Base-by-base conservation (phyloP, 2,329 filamentous ascomycete genomes). In the Aspergillus oerlinghausenensis region DNA sequence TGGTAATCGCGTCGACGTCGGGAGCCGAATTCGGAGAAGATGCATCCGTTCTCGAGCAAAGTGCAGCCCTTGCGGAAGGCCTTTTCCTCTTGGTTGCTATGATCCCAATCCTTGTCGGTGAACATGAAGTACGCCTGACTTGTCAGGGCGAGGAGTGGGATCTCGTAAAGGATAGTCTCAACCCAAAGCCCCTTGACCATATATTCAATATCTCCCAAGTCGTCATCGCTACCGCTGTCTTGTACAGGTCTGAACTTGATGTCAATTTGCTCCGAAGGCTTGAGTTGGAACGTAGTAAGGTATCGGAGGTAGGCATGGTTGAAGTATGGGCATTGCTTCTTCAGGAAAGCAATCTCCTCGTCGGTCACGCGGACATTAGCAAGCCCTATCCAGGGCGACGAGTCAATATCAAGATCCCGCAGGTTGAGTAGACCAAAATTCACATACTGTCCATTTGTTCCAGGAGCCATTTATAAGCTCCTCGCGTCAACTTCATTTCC, bases 71-170 rank as follows among this genome's bases (percentile, higher is more conserved):
- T 99, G 8, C 84, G 79, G 60, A 86, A 90, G 1, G 94, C 92
- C 64, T 88, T 88, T 51, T 96, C 88, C 67, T 96, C 86, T 73
- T 99, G 94, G 2, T 88, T 88, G 5, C 89, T 84, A 67, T 97
- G 89, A 65, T 84, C 87, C 94, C 94, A 99, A 71, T 97, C 92
- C 52, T 77, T 90, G 70, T 99, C 92, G 79, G 92, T 90, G 75
- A 96, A 97, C 70, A 90, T 92, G 82, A 99, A 99, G 77, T 97
- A 99, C 51, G 94, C 91, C 74, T 99, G 93, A 50, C 92, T 97
- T 1, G 93, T 90, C 62, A 99, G 76, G 2, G 95, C 92, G 21
- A 99, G 82, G 23, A 99, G 82, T 0, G 94, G 94, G 56, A 99
- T 97, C 77, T 99, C 94, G 77, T 99, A 99, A 25, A 99, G 84